Evolutionary conservation across 768 basidiomycete species (phyloP).

Genomic region (Tylopilus subfusipes): DNA sequence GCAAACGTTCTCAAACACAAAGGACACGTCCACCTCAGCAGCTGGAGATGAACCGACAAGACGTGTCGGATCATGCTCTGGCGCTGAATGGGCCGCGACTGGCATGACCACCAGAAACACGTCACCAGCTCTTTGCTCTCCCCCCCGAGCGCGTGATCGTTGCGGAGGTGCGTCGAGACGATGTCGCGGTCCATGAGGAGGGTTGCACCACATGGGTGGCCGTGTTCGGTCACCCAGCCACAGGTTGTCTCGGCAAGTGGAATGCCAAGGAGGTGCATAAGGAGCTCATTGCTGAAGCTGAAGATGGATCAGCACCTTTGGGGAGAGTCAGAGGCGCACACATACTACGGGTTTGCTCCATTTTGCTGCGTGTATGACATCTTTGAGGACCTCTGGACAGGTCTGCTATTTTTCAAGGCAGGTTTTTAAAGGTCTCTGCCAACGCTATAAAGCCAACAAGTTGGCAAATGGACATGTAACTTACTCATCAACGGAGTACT

Average conservation of each 20-base stretch:
- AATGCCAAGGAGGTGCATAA: not conserved
- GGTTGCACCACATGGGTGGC: not conserved
- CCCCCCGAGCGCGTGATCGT: not conserved
- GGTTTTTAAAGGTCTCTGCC: too few species aligned
- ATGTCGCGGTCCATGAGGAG: not conserved
- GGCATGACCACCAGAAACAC: not conserved
- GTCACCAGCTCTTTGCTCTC: not conserved
- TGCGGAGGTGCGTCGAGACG: not conserved
- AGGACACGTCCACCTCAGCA: constrained; percentile 10
- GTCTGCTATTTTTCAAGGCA: too few species aligned
- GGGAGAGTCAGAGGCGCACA: not conserved
- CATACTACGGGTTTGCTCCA: too few species aligned
- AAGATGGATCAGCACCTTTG: not conserved
- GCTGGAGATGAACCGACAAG: not conserved
- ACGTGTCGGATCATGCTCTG: not conserved
- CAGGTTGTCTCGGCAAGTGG: not conserved
- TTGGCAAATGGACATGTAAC: too few species aligned
- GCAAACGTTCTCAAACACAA: not conserved
- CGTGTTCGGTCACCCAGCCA: not conserved
- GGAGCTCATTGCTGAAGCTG: not conserved
- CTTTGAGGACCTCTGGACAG: too few species aligned
- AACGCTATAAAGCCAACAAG: too few species aligned
- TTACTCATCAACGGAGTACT: too few species aligned
- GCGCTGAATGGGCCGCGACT: not conserved
- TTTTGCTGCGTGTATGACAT: too few species aligned